Base-by-base conservation (phyloP, 1,284 basidiomycete genomes). In the Ceratobasidium theobromae region DNA sequence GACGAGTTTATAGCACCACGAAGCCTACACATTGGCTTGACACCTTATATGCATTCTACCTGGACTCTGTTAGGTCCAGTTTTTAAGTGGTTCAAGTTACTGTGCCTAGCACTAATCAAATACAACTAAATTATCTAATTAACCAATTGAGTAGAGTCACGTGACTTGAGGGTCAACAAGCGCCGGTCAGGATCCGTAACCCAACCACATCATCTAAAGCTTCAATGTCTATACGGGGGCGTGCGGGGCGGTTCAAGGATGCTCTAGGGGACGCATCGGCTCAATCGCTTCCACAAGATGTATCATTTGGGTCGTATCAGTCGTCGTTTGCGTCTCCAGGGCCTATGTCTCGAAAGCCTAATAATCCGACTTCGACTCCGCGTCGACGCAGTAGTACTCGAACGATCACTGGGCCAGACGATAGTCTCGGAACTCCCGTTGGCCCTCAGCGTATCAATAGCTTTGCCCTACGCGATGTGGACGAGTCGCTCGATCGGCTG, bases 401-500 rank as follows among this genome's bases (percentile, higher is more conserved):
- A 12, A 62, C 58, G n/a, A 23, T 62, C 4, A 62, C 58, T 28
- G 58, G 23, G 2, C 21, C 23, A 16, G 58, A 62, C 23, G 58
- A 62, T 21, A 51, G 33, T 14, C 30, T 18, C 21, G 38, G 46
- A 12, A 62, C 58, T 9, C 48, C 58, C 2, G 23, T 49, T 18
- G 58, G 58, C 6, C 58, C 58, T 16, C 58, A 49, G 9, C 58
- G 58, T 11, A 62, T 62, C 30, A 62, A 62, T 25, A 62, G 58
- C 58, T 62, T 62, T 51, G 58, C 48, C 2, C 58, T 62, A 14
- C 58, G 58, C 25, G 58, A 62, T 38, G 58, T 62, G 6, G 58
- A 62, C 16, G 58, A 62, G 16, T 62, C 58, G 4, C 48, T 62
- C 12, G 58, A 62, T 41, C 58, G 58, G 28, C 35, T 62, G 11